These are phyloP conservation scores for Urochloa ruziziensis DNA, from an alignment of 176 grass and related monocot species.

Conservation along the genomic window DNA sequence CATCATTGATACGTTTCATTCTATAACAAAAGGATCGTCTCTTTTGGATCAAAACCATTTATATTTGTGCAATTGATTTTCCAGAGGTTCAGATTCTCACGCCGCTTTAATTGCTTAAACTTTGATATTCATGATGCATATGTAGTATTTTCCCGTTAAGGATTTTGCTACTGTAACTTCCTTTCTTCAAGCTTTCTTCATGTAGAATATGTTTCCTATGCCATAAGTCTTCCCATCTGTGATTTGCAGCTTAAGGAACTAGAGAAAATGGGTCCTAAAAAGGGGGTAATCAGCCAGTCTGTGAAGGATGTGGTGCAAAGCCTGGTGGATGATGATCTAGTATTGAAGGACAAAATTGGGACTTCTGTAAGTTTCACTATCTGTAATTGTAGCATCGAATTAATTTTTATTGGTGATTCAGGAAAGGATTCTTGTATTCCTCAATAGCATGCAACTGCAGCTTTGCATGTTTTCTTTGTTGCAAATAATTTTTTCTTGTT, in stretches of 20 bases:
- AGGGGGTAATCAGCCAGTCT: slow-evolving; percentile 92
- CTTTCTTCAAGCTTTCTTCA: background rate
- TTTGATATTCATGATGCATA: background rate
- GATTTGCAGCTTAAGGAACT: slow-evolving; percentile 82
- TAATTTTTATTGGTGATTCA: background rate
- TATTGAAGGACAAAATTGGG: slow-evolving; percentile 96
- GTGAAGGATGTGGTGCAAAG: slow-evolving; percentile 98
- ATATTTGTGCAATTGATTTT: background rate
- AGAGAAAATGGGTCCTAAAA: slow-evolving; percentile 95
- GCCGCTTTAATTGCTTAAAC: background rate
- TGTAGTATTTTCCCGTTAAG: background rate
- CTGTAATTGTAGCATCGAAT: background rate
- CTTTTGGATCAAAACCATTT: background rate
- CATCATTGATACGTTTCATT: background rate
- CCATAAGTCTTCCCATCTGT: background rate
- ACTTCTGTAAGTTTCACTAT: slow-evolving; percentile 71
- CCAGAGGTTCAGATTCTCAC: background rate
- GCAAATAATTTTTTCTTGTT: slow-evolving; percentile 3
- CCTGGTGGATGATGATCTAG: slow-evolving; percentile 98
- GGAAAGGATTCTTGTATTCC: slow-evolving; percentile 3
- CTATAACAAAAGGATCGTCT: background rate
- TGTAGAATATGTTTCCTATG: slow-evolving; percentile 11
- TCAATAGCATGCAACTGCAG: background rate
- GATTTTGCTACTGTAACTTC: too few relatives aligned
- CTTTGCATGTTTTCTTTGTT: background rate